phyloP scores from a whole-genome alignment of 768 basidiomycete genomes.

The Pleurotus eryngii region DNA sequence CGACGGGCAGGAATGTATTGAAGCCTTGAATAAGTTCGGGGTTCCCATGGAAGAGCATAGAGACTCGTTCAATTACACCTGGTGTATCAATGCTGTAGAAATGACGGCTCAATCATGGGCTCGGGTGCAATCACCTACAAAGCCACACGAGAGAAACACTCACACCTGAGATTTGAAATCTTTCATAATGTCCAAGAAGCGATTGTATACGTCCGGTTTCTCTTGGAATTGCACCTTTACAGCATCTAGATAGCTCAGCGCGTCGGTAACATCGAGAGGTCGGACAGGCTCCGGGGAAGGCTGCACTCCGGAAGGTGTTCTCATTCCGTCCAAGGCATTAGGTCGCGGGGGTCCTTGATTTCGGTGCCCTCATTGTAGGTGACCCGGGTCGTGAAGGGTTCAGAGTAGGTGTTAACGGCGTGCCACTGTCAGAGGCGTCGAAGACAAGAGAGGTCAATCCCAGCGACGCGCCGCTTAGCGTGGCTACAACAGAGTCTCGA shows the following conservation, averaged over 20 bases:
- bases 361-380: conserved; percentile 26
- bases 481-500: no score
- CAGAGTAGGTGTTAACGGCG: not conserved
- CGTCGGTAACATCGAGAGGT: conserved; percentile 89
- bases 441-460: no score
- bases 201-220: conserved; percentile 91
- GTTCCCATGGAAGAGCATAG: conserved; percentile 67
- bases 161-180: conserved; percentile 96
- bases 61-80: conserved; percentile 75
- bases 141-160: conserved; percentile 29
- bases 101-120: not conserved
- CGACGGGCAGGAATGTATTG: conserved; percentile 77
- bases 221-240: conserved; percentile 91
- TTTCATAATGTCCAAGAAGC: conserved; percentile 97
- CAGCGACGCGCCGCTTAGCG: no score
- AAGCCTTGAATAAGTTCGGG: conserved; percentile 76
- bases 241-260: conserved; percentile 89
- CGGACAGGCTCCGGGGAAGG: conserved; percentile 42
- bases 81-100: conserved; percentile 69
- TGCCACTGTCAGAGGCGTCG: not conserved
- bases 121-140: not conserved
- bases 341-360: conserved; percentile 40
- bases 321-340: conserved; percentile 21
- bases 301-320: conserved; percentile 22
- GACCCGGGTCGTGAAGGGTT: not conserved